phyloP scores from a whole-genome alignment of 1,284 basidiomycete species.

The Apiotrichum domesticum region DNA sequence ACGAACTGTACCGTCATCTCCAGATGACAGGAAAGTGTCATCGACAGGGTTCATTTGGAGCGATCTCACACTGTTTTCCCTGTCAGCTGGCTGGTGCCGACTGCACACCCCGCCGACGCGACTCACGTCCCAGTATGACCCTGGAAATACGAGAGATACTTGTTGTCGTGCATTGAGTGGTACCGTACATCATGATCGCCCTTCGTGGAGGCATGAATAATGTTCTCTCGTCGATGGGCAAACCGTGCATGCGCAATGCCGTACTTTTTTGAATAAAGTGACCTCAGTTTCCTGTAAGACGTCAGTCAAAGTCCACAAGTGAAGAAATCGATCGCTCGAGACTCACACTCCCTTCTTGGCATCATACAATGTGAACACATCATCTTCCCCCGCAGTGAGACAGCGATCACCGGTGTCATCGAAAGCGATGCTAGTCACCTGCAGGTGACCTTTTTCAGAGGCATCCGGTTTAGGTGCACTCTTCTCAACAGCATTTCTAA shows the following conservation, averaged over 20 bases:
- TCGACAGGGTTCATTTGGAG: slow-evolving; percentile 87
- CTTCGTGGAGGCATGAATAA: slow-evolving; percentile 90
- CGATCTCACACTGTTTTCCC: slow-evolving; percentile 62
- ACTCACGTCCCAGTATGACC: slow-evolving; percentile 72
- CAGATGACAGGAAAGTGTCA: slow-evolving; percentile 92
- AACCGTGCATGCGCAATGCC: slow-evolving; percentile 90
- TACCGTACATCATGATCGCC: slow-evolving; percentile 85
- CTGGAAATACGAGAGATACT: slow-evolving; percentile 89
- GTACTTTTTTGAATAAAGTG: slow-evolving; percentile 89
- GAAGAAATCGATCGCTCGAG: background rate
- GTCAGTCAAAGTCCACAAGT: background rate
- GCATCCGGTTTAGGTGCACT: slow-evolving; percentile 43
- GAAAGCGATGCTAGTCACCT: slow-evolving; percentile 78
- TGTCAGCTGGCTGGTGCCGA: background rate
- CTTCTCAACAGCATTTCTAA: slow-evolving; percentile 67
- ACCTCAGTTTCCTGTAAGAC: slow-evolving; percentile 62
- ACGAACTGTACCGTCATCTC: slow-evolving; percentile 89
- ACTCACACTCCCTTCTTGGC: slow-evolving; percentile 88
- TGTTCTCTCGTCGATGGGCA: slow-evolving; percentile 78
- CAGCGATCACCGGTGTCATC: slow-evolving; percentile 83
- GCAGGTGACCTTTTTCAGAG: background rate
- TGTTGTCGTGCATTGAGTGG: slow-evolving; percentile 91
- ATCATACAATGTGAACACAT: slow-evolving; percentile 83
- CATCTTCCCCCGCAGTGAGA: slow-evolving; percentile 86
- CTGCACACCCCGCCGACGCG: too few relatives aligned